phyloP scores from a whole-genome alignment of 2,329 filamentous ascomycete species.

The Xylaria sp. region DNA sequence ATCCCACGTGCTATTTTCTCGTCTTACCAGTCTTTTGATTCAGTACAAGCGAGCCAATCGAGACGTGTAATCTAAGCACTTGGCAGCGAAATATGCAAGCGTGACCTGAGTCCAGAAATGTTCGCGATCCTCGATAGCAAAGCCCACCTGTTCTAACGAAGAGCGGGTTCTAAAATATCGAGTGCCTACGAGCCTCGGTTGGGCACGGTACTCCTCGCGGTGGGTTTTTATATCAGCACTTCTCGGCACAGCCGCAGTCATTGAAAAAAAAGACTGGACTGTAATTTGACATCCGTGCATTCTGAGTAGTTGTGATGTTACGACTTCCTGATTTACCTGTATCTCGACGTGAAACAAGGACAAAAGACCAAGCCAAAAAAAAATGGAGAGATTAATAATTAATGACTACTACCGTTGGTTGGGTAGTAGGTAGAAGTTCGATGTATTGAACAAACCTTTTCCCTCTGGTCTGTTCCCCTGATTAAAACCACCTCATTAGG shows the following conservation, averaged over 20 bases:
- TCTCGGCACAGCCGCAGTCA: constrained; percentile 99
- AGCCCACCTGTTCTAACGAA: constrained; percentile 35
- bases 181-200: constrained; percentile 50
- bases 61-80: constrained; percentile 1
- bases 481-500: constrained; percentile 27
- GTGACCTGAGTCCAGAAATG: constrained; percentile 37
- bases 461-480: constrained; percentile 18
- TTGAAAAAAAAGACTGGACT: constrained; percentile 76
- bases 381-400: constrained; percentile 35
- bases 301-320: background rate
- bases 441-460: constrained; percentile 30
- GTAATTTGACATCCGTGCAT: constrained; percentile 99
- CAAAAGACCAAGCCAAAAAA: constrained; percentile 23
- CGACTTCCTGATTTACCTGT: background rate
- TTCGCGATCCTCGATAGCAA: constrained; percentile 52
- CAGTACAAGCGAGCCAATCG: background rate
- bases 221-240: constrained; percentile 83
- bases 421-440: constrained; percentile 14
- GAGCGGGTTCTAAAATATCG: constrained; percentile 36
- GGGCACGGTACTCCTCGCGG: constrained; percentile 52
- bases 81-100: background rate
- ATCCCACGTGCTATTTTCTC: background rate
- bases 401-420: constrained; percentile 27
- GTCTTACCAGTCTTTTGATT: background rate
- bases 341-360: background rate